These are phyloP conservation scores for Cunninghamia lanceolata DNA, from an alignment of 75 land plant species.

Conservation along the genomic window DNA sequence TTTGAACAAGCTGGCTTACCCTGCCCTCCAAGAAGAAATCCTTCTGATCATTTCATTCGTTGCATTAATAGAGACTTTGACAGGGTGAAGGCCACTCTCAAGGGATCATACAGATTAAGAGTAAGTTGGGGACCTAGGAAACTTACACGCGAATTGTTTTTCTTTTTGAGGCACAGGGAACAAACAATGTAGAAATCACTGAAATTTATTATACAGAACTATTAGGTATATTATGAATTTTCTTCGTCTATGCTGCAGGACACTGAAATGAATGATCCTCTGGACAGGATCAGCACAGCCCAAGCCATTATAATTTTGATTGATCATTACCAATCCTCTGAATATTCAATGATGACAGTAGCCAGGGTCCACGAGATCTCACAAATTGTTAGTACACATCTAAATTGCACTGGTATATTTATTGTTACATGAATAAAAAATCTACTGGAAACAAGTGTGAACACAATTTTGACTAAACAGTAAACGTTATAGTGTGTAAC, in stretches of 20 bases:
- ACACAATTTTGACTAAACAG: too few species aligned
- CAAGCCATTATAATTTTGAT: constrained; percentile 59
- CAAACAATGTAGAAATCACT: too few species aligned
- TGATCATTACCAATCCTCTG: constrained; percentile 51
- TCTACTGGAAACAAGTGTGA: too few species aligned
- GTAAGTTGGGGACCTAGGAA: too few species aligned
- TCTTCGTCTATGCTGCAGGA: not conserved
- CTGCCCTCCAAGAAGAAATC: not conserved
- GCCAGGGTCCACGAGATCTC: constrained; percentile 51
- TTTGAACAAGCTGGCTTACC: constrained; percentile 9
- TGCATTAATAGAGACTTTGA: constrained; percentile 11
- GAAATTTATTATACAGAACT: too few species aligned
- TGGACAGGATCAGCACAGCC: constrained; percentile 38
- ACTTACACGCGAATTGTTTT: too few species aligned
- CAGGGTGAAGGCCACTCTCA: constrained; percentile 5
- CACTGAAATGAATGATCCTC: constrained; percentile 27
- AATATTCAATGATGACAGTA: constrained; percentile 37
- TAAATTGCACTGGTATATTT: not conserved
- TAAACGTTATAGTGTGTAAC: too few species aligned
- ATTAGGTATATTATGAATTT: too few species aligned
- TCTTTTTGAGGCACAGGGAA: too few species aligned
- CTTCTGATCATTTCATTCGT: constrained; percentile 13
- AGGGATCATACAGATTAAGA: not conserved
- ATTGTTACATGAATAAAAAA: too few species aligned
- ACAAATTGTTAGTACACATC: constrained; percentile 40